Conservation (phyloP, 2,329 filamentous ascomycete genomes). For the Orbilia javanica region DNA sequence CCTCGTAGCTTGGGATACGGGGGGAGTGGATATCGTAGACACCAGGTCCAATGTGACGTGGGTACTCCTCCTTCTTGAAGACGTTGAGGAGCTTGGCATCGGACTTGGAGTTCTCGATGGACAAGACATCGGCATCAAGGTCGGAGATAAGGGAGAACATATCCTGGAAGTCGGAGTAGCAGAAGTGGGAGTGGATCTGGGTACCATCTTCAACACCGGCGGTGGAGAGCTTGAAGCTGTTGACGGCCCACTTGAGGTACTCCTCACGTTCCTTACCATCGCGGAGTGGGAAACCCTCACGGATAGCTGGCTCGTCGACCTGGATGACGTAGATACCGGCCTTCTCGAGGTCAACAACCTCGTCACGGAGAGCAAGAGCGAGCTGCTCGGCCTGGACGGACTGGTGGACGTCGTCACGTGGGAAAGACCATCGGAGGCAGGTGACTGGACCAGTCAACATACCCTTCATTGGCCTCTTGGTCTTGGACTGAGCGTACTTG, state of each 20-base stretch:
- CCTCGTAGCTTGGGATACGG: conserved; percentile 94
- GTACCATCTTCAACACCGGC: conserved; percentile 93
- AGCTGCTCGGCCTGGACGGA: conserved; percentile 99
- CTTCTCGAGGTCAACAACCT: conserved; percentile 97
- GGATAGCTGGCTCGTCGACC: conserved; percentile 98
- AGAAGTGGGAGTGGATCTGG: conserved; percentile 99
- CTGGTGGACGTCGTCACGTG: conserved; percentile 99
- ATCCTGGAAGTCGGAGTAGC: conserved; percentile 99
- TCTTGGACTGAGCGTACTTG: conserved; percentile 96
- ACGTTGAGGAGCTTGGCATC: conserved; percentile 99
- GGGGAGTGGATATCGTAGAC: conserved; percentile 99
- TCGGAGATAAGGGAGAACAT: conserved; percentile 99
- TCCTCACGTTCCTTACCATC: conserved; percentile 92
- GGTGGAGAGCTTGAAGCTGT: conserved; percentile 96
- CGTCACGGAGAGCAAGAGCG: conserved; percentile 95
- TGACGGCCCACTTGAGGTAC: conserved; percentile 97
- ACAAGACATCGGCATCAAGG: conserved; percentile 96
- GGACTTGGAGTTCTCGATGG: conserved; percentile 99
- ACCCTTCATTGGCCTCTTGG: conserved; percentile 99
- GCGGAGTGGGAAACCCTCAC: conserved; percentile 98
- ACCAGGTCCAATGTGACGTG: conserved; percentile 97
- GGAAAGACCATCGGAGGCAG: conserved; percentile 99
- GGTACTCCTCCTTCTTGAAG: conserved; percentile 97
- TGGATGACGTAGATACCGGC: conserved; percentile 98
- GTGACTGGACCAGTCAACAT: conserved; percentile 99